Percentiles rank a stretch among this genome's conserved stretches.
These are phyloP conservation scores for Tuber microsphaerosporum DNA, from an alignment of 495 filamentous ascomycete genomes.

Conservation along the genomic window DNA sequence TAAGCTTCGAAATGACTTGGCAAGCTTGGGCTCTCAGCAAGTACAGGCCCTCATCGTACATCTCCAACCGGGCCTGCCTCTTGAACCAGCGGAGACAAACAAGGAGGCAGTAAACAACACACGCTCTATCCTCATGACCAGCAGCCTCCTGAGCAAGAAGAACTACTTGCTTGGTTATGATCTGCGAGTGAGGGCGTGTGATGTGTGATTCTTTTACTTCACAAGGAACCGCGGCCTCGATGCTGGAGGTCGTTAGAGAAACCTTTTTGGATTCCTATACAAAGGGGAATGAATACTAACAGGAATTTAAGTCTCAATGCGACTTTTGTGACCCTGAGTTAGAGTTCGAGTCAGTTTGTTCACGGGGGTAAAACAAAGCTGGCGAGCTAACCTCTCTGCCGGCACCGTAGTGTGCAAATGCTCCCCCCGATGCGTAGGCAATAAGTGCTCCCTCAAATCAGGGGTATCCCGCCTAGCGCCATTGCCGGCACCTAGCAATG, in stretches of 20 bases:
- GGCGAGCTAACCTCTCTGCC: conserved; percentile 25
- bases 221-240: conserved; percentile 80
- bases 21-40: conserved; percentile 71
- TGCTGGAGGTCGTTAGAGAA: conserved; percentile 35
- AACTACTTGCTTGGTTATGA: conserved; percentile 75
- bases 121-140: conserved; percentile 63
- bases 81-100: conserved; percentile 90
- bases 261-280: neutral
- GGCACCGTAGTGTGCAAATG: conserved; percentile 31
- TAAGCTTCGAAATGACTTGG: conserved; percentile 87
- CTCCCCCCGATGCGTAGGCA: conserved; percentile 22
- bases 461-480: conserved; percentile 19
- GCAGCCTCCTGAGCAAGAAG: conserved; percentile 72
- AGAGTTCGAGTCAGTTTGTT: conserved; percentile 5
- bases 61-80: conserved; percentile 62
- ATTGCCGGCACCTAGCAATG: conserved; percentile 14
- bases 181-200: conserved; percentile 67
- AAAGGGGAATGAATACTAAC: conserved; percentile 8
- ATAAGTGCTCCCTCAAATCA: conserved; percentile 25
- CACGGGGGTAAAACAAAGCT: conserved; percentile 41
- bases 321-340: conserved; percentile 62
- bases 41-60: conserved; percentile 87
- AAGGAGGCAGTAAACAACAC: conserved; percentile 78
- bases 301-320: conserved; percentile 85
- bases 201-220: conserved; percentile 68